Percentiles rank a stretch among this genome's conserved stretches.
phyloP scores from a whole-genome alignment of 805 yeast genomes.

The Hemisphaericaspora nanyangensis region DNA sequence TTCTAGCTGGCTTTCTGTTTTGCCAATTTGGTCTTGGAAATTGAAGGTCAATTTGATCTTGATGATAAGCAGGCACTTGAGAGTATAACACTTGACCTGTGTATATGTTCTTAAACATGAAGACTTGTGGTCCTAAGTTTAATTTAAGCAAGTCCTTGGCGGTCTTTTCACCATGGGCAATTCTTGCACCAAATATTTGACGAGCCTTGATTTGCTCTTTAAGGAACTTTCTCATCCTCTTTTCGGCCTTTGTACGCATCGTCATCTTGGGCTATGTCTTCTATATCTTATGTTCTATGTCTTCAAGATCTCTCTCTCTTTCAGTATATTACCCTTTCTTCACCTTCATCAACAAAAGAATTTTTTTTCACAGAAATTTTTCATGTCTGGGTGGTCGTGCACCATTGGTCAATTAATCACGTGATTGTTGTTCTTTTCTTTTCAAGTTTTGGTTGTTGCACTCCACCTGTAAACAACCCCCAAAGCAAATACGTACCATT shows the following conservation, averaged over 20 bases:
- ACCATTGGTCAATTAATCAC: too few relatives aligned
- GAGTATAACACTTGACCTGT: slow-evolving; percentile 88
- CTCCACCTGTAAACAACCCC: too few relatives aligned
- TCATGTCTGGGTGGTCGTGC: too few relatives aligned
- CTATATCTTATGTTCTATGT: too few relatives aligned
- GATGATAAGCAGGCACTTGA: slow-evolving; percentile 68
- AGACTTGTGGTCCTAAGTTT: slow-evolving; percentile 79
- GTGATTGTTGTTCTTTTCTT: too few relatives aligned
- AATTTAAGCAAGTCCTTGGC: slow-evolving; percentile 36
- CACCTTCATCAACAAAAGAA: too few relatives aligned
- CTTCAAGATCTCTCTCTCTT: too few relatives aligned
- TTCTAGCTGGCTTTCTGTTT: slow-evolving; percentile 71
- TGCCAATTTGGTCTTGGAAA: slow-evolving; percentile 87
- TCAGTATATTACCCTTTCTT: too few relatives aligned
- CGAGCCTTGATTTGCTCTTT: slow-evolving; percentile 43
- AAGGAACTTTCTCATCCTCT: slow-evolving; percentile 45
- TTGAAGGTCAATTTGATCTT: slow-evolving; percentile 61
- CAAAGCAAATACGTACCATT: too few relatives aligned
- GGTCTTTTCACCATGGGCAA: slow-evolving; percentile 37
- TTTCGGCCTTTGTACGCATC: slow-evolving; percentile 36
- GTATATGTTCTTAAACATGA: slow-evolving; percentile 77
- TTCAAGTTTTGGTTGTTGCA: too few relatives aligned
- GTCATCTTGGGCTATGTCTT: slow-evolving; percentile 21
- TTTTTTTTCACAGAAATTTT: too few relatives aligned
- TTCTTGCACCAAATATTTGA: slow-evolving; percentile 38